A percentile compares a stretch with the other conserved stretches of the same genome.
These are phyloP conservation scores for Tranzscheliella williamsii DNA, from an alignment of 1,284 basidiomycete species.

Conservation along the genomic window DNA sequence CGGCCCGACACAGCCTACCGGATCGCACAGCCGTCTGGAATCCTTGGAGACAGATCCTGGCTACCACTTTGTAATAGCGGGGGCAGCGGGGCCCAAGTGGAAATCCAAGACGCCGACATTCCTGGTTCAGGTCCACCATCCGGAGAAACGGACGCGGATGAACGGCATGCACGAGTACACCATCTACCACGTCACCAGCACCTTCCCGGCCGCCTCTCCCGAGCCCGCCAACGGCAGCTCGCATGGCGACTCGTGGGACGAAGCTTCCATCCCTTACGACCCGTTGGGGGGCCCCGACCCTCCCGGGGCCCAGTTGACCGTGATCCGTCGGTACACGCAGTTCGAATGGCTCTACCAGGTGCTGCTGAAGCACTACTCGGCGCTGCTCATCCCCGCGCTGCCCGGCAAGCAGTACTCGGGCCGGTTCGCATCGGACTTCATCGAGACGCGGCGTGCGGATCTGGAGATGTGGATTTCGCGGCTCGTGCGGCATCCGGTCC, in stretches of 20 bases:
- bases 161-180: slow-evolving; percentile 71
- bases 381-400: slow-evolving; percentile 75
- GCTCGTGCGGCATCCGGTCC: slow-evolving; percentile 75
- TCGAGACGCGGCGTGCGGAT: slow-evolving; percentile 77
- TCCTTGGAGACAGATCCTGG: slow-evolving; percentile 4
- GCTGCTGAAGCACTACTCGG: slow-evolving; percentile 70
- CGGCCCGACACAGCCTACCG: neutral
- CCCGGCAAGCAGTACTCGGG: slow-evolving; percentile 82
- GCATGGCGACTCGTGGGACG: neutral
- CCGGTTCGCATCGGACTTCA: slow-evolving; percentile 76
- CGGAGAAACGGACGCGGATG: slow-evolving; percentile 71
- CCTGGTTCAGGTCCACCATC: slow-evolving; percentile 75
- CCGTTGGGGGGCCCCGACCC: slow-evolving; percentile 29
- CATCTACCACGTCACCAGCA: slow-evolving; percentile 74
- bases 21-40: neutral
- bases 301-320: slow-evolving; percentile 57
- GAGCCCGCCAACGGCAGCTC: neutral
- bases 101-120: slow-evolving; percentile 73
- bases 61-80: slow-evolving; percentile 72
- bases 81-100: slow-evolving; percentile 69
- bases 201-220: slow-evolving; percentile 64
- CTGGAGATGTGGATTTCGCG: slow-evolving; percentile 75
- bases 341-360: slow-evolving; percentile 77
- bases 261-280: slow-evolving; percentile 36
- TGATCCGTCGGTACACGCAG: slow-evolving; percentile 79